Evolutionary conservation across 1,139 yeast species (phyloP), one percentile per base, ranked within the genome.

Genomic region (Suhomyces guaymorum): DNA sequence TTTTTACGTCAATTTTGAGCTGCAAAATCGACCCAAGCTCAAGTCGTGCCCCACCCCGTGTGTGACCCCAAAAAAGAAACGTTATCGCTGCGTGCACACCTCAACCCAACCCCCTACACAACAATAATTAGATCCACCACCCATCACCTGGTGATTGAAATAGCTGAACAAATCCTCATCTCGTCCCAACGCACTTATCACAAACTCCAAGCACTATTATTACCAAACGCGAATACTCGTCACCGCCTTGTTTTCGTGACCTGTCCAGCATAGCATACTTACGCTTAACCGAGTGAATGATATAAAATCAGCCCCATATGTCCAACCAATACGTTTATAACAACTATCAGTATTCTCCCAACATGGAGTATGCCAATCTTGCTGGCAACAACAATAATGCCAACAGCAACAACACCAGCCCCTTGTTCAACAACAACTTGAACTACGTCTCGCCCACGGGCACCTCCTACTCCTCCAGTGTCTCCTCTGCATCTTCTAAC

Each of bases 341-440:
- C 44, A 56, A 46, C 46, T 62, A 58, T 42, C 72, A 63, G 39
- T 65, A 62, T 42, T 64, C 70, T 19, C 73, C 71, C 28, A 61
- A 57, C 34, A 47, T 52, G 41, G 42, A 51, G 36, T 49, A 49
- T 29, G 24, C 49, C 23, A 38, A 32, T 22, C 33, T 38, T n/a
- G 40, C 36, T 32, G 33, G 32, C 31, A 33, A 22, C 26, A 18
- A 7, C 20, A 17, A 17, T 26, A 28, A 17, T 32, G 28, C 37
- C 35, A 38, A 37, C 35, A 42, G 35, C 30, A 32, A 32, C 22
- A 39, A 33, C 31, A 51, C 57, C 15, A 58, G 65, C 28, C 69
- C 70, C 18, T 55, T 61, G 20, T 63, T 66, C 40, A 59, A 54
- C 40, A 59, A 54, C 39, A 52, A 52, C 43, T 41, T 52, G 44